Conservation (phyloP, 495 filamentous ascomycete genomes). For the Umbilicaria muhlenbergii region DNA sequence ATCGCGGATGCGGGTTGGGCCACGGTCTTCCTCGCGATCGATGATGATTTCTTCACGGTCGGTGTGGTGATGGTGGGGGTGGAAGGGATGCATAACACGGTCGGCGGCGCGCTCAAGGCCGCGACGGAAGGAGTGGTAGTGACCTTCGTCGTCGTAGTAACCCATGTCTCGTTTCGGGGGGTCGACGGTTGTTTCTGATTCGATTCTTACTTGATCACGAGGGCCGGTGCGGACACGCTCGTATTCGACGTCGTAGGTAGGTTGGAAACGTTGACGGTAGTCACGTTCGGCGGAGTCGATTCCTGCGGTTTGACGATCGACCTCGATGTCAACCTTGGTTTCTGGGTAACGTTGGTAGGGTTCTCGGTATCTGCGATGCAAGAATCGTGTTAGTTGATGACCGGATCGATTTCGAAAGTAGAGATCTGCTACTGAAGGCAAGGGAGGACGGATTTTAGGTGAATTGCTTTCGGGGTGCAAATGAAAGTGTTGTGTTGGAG, state of each 20-base stretch:
- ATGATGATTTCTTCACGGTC: constrained; percentile 40
- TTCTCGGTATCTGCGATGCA: constrained; percentile 5
- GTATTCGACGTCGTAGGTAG: constrained; percentile 46
- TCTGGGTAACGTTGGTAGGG: constrained; percentile 35
- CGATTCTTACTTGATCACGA: constrained; percentile 18
- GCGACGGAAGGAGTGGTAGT: constrained; percentile 87
- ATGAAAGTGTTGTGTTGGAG: too few species aligned
- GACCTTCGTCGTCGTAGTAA: constrained; percentile 98
- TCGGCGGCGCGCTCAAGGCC: constrained; percentile 74
- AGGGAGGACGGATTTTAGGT: neutral
- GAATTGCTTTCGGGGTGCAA: neutral
- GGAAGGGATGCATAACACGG: constrained; percentile 55
- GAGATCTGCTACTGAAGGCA: neutral
- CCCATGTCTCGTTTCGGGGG: constrained; percentile 64
- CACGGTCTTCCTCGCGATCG: constrained; percentile 26
- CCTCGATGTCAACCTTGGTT: constrained; percentile 49
- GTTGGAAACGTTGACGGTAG: constrained; percentile 65
- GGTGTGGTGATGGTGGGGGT: constrained; percentile 37
- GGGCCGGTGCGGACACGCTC: constrained; percentile 27
- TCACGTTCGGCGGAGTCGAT: constrained; percentile 77
- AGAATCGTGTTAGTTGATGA: neutral
- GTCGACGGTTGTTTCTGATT: constrained; percentile 38
- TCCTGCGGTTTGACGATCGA: constrained; percentile 35
- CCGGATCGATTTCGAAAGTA: neutral
- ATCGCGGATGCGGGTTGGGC: constrained; percentile 24